Conservation (phyloP, 2,329 filamentous ascomycete species). For the Pseudogymnoascus sp. region DNA sequence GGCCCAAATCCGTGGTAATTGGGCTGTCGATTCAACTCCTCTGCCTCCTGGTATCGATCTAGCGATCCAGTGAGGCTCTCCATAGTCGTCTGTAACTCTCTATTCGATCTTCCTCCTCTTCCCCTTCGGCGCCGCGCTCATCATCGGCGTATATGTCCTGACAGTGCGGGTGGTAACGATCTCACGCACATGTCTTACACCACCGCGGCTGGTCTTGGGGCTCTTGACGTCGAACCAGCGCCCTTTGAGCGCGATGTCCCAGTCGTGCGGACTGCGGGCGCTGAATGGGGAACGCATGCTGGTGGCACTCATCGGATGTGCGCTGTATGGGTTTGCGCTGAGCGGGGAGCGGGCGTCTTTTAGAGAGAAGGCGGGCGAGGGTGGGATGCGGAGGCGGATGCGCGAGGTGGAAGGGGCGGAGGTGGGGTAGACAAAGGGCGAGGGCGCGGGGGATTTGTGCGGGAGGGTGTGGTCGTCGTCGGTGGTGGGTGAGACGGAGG, state of each 20-base stretch:
- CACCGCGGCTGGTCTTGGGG: slow-evolving; percentile 52
- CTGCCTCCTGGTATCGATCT: background rate
- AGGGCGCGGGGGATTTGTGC: slow-evolving; percentile 52
- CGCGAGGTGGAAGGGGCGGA: slow-evolving; percentile 52
- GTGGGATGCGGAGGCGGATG: slow-evolving; percentile 65
- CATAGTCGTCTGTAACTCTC: background rate
- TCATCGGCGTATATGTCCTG: slow-evolving; percentile 70
- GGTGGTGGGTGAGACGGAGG: slow-evolving; percentile 20
- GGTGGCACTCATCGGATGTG: slow-evolving; percentile 33
- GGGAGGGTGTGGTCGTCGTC: slow-evolving; percentile 48
- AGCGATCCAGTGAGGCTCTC: background rate
- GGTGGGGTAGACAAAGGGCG: slow-evolving; percentile 51
- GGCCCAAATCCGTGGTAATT: background rate
- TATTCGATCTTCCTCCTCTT: slow-evolving; percentile 74
- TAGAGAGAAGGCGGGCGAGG: slow-evolving; percentile 60
- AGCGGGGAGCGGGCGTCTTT: slow-evolving; percentile 58
- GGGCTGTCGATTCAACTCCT: background rate
- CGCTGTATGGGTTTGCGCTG: slow-evolving; percentile 39
- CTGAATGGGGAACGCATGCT: slow-evolving; percentile 63
- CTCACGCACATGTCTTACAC: slow-evolving; percentile 68
- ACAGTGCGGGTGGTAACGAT: slow-evolving; percentile 83
- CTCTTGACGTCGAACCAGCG: slow-evolving; percentile 52
- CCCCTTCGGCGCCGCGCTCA: slow-evolving; percentile 84
- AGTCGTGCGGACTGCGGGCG: slow-evolving; percentile 67
- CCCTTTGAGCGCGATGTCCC: slow-evolving; percentile 64